Percentiles rank a stretch among this genome's conserved stretches.
Evolutionary conservation across 306 rosid species (phyloP).

Genomic region (Urtica urens): DNA sequence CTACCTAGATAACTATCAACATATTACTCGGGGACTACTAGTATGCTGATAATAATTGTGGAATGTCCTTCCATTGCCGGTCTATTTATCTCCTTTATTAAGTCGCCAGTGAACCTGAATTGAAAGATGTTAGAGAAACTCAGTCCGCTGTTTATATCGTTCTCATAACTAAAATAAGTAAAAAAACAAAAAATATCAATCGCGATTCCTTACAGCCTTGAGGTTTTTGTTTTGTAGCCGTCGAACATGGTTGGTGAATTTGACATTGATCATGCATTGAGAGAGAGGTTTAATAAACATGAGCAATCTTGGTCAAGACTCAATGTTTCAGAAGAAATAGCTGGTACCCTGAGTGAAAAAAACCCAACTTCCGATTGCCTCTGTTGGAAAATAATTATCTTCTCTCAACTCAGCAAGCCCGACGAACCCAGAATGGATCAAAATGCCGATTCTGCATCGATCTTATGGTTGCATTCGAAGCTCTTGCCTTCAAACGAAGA

Average conservation of each 20-base stretch:
- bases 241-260: constrained; percentile 33
- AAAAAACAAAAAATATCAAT: neutral
- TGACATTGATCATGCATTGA: constrained; percentile 52
- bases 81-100: too few relatives aligned
- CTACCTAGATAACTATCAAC: constrained; percentile 11
- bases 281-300: constrained; percentile 55
- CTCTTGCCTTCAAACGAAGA: constrained; percentile 43
- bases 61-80: neutral
- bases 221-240: constrained; percentile 30
- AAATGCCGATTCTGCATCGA: constrained; percentile 18
- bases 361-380: constrained; percentile 51
- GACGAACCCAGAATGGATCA: constrained; percentile 23
- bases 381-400: constrained; percentile 73
- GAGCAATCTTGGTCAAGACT: constrained; percentile 57
- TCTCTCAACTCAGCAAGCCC: constrained; percentile 35
- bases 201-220: constrained; percentile 11
- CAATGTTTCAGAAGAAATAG: constrained; percentile 64
- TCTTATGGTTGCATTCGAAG: constrained; percentile 73
- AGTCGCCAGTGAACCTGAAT: too few relatives aligned
- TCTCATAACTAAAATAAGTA: neutral
- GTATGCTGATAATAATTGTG: neutral
- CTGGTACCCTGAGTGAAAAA: constrained; percentile 40
- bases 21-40: neutral
- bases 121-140: too few relatives aligned
- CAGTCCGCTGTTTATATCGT: too few relatives aligned